phyloP scores from a whole-genome alignment of 176 grass and related monocot species.

The Dendrocalamus sinicus region DNA sequence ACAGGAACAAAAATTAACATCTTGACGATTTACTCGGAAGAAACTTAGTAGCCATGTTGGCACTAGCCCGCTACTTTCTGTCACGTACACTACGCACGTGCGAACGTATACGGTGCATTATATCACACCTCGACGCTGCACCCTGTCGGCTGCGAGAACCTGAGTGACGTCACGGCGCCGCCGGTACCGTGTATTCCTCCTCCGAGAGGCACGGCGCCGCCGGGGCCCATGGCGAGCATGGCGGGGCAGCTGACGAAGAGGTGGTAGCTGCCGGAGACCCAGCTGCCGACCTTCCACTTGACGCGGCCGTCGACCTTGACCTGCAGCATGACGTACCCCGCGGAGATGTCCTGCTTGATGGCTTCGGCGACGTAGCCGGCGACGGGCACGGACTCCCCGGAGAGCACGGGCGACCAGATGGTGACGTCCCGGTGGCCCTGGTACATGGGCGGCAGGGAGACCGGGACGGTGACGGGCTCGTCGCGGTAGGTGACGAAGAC shows the following conservation, averaged over 20 bases:
- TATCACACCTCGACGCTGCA: conserved; percentile 71
- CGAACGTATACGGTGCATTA: background rate
- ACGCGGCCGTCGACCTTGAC: conserved; percentile 52
- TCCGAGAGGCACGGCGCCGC: background rate
- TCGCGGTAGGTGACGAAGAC: conserved; percentile 56
- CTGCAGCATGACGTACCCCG: conserved; percentile 44
- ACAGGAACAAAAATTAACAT: conserved; percentile 27
- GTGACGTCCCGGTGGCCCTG: conserved; percentile 60
- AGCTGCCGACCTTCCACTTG: conserved; percentile 72
- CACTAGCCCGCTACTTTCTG: background rate
- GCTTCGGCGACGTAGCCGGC: conserved; percentile 36
- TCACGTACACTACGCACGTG: background rate
- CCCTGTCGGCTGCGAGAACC: conserved; percentile 52
- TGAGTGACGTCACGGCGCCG: conserved; percentile 38
- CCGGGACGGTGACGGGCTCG: conserved; percentile 58
- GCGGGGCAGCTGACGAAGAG: conserved; percentile 76
- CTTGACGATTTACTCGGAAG: background rate
- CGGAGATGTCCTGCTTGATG: conserved; percentile 47
- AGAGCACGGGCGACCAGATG: conserved; percentile 65
- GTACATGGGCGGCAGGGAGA: conserved; percentile 58
- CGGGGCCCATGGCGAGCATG: conserved; percentile 37
- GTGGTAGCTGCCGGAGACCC: conserved; percentile 68
- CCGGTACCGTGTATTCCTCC: background rate
- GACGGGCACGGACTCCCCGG: conserved; percentile 37
- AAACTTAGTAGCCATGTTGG: background rate